Percentiles rank a stretch among this genome's conserved stretches.
These are phyloP conservation scores for Nemania sp. DNA, from an alignment of 2,329 filamentous ascomycete genomes.

Conservation along the genomic window DNA sequence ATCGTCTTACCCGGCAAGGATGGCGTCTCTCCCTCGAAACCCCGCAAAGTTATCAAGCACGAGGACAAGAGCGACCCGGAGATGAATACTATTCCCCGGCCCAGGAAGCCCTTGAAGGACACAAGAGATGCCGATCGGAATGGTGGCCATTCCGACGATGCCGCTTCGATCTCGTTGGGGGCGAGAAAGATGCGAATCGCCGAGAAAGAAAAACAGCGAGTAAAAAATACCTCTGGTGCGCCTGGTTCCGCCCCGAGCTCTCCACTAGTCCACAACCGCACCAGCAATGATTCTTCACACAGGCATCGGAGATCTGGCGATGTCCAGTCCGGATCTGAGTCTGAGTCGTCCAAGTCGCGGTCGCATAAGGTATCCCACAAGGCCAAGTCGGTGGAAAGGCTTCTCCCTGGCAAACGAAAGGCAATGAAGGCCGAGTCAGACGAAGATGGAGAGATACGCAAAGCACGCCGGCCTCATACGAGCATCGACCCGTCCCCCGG, in stretches of 20 bases:
- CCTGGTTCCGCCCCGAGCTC: slow-evolving; percentile 64
- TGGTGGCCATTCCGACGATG: slow-evolving; percentile 41
- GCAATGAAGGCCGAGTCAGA: slow-evolving; percentile 59
- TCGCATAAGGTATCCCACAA: slow-evolving; percentile 52
- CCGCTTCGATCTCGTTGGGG: slow-evolving; percentile 41
- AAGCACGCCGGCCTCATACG: slow-evolving; percentile 56
- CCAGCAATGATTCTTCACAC: slow-evolving; percentile 37
- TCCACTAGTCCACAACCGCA: slow-evolving; percentile 49
- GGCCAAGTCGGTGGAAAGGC: slow-evolving; percentile 52
- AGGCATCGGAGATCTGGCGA: slow-evolving; percentile 48
- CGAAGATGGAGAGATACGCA: slow-evolving; percentile 59
- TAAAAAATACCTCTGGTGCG: slow-evolving; percentile 59
- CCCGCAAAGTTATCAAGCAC: slow-evolving; percentile 66
- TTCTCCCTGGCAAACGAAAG: slow-evolving; percentile 58
- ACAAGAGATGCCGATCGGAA: slow-evolving; percentile 36
- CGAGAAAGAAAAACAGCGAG: slow-evolving; percentile 50
- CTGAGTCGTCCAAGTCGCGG: slow-evolving; percentile 53
- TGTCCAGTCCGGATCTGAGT: slow-evolving; percentile 58
- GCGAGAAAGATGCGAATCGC: slow-evolving; percentile 58
- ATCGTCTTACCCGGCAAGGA: slow-evolving; percentile 70
- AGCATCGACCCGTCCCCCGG: slow-evolving; percentile 44
- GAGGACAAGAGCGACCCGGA: slow-evolving; percentile 66
- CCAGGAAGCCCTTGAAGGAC: slow-evolving; percentile 45
- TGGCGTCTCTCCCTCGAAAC: slow-evolving; percentile 66
- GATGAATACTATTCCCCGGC: slow-evolving; percentile 43